phyloP scores from a whole-genome alignment of 768 basidiomycete genomes.

The Lentinus brumalis region DNA sequence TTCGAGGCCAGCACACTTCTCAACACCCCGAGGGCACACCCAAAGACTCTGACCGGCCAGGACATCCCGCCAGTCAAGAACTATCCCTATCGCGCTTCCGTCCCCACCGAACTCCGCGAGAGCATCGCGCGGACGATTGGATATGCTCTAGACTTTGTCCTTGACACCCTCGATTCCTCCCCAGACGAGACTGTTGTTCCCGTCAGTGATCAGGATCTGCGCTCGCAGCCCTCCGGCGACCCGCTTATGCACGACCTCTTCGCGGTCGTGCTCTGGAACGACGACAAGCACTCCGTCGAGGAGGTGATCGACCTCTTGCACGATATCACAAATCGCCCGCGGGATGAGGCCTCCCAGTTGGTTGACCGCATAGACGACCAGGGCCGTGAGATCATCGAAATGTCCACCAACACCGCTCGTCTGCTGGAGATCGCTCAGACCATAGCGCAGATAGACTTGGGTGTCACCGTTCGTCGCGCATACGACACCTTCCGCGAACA shows the following conservation, averaged over 20 bases:
- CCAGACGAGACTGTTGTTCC: constrained; percentile 79
- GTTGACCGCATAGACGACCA: constrained; percentile 70
- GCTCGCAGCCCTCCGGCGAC: constrained; percentile 73
- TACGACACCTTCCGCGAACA: constrained; percentile 91
- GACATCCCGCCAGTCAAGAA: constrained; percentile 63
- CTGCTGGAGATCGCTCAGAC: constrained; percentile 79
- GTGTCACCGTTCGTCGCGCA: constrained; percentile 84
- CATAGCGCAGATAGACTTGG: constrained; percentile 87
- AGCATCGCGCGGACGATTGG: constrained; percentile 73
- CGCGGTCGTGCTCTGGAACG: constrained; percentile 90
- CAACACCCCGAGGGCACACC: constrained; percentile 37
- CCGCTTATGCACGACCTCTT: constrained; percentile 80
- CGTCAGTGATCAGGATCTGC: constrained; percentile 64
- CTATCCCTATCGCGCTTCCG: constrained; percentile 55
- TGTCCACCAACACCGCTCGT: constrained; percentile 51
- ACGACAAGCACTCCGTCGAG: constrained; percentile 93
- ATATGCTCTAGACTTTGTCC: constrained; percentile 79
- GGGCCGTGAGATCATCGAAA: constrained; percentile 85
- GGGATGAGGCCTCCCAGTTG: constrained; percentile 58
- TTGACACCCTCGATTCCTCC: constrained; percentile 81
- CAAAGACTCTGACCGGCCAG: constrained; percentile 41
- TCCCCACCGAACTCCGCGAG: constrained; percentile 71
- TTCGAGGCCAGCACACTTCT: constrained; percentile 27
- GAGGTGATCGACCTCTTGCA: constrained; percentile 79
- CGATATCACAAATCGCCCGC: constrained; percentile 53